Evolutionary conservation across 2,329 filamentous ascomycete species (phyloP), one percentile per base, ranked within the genome.

Genomic region (Raffaelea arxii): DNA sequence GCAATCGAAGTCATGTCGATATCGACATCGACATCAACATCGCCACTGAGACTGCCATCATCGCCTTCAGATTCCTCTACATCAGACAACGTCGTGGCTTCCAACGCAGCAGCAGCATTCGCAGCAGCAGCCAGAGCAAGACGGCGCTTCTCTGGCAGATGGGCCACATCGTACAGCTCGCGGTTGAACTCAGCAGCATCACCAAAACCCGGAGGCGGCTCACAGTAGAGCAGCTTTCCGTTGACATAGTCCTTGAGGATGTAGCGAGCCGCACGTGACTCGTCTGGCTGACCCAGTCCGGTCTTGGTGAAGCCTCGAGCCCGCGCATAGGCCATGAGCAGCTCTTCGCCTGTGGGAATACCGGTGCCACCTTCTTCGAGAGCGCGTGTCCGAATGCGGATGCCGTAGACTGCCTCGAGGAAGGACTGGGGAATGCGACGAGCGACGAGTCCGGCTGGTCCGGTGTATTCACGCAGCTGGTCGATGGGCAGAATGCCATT

Each of bases 231-330:
- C 0, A 98, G 77, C 67, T 96, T 97, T 52, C 92, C 92, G 61
- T 84, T 94, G 55, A 98, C 92, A 59, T 97, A 98, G 67, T 98
- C 92, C 63, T 98, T 98, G 23, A 98, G 76, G 16, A 98, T 75
- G 55, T 87, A 85, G 45, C 92, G 78, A 4, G 91, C 89, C 6
- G 92, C 92, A 56, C 92, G 78, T 2, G 89, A 94, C 69, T 95
- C 89, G 58, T 98, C 92, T 0, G 92, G 91, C 59, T 92, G 86
- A 9, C 92, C 91, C 27, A 86, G 77, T 58, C 92, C 92, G 46
- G 86, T 82, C 5, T 90, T 96, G 48, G 85, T 82, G 69, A 94
- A 98, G 11, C 92, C 92, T 61, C 94, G 75, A 16, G 92, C 92
- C 46, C 77, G 79, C 30, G 92, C 92, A 58, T 96, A 97, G 3